Evolutionary conservation across 2,329 filamentous ascomycete species (phyloP).

Genomic region (Sordariomycetes sp.): DNA sequence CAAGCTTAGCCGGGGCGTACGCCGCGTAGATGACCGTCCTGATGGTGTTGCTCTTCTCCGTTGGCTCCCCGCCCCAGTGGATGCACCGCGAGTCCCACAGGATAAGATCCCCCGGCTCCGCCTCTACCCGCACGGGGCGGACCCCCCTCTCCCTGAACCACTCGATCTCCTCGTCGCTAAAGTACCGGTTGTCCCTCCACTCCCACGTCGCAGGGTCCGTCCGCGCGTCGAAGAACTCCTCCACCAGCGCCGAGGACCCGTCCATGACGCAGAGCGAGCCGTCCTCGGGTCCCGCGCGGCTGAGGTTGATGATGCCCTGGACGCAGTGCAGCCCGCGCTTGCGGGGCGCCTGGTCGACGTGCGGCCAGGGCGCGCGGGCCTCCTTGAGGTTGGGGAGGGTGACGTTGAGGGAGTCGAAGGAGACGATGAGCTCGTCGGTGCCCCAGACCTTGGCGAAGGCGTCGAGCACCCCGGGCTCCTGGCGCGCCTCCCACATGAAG

Average conservation of each 20-base stretch:
- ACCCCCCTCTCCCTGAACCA: conserved; percentile 9
- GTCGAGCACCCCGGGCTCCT: conserved; percentile 24
- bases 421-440: conserved; percentile 29
- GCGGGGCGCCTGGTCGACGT: conserved; percentile 18
- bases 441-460: conserved; percentile 27
- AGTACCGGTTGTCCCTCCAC: conserved; percentile 8
- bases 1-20: conserved; percentile 11
- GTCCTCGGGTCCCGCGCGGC: conserved; percentile 8
- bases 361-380: conserved; percentile 13
- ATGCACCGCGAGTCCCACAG: conserved; percentile 19
- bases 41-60: conserved; percentile 7
- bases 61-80: conserved; percentile 9
- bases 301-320: conserved; percentile 16
- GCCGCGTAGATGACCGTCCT: conserved; percentile 12
- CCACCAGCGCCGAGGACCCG: conserved; percentile 6
- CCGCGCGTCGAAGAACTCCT: conserved; percentile 8
- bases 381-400: conserved; percentile 18
- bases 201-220: too few species aligned
- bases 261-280: conserved; percentile 14
- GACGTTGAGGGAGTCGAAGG: conserved; percentile 32
- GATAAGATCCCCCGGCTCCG: conserved; percentile 22
- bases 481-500: conserved; percentile 26
- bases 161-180: conserved; percentile 8
- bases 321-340: conserved; percentile 16
- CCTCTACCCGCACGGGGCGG: conserved; percentile 10